Conservation (phyloP, 495 filamentous ascomycete genomes). For the Aspergillus sclerotioniger region DNA sequence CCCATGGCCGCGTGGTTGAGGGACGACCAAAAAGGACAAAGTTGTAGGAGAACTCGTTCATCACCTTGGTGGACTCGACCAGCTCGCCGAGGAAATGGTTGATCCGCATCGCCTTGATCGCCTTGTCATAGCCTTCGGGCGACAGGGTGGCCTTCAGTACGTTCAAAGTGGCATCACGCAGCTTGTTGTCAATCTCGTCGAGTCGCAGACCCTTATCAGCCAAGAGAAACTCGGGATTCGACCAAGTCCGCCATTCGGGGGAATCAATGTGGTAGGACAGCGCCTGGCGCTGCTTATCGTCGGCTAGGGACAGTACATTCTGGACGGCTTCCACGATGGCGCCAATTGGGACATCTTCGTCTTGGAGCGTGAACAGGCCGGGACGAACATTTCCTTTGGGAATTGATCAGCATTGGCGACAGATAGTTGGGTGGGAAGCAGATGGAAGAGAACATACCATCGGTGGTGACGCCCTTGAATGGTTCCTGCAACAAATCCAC, state of each 20-base stretch:
- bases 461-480: constrained; percentile 67
- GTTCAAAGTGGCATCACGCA: constrained; percentile 49
- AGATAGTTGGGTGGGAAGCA: not conserved
- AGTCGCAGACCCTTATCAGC: constrained; percentile 63
- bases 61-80: constrained; percentile 55
- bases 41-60: constrained; percentile 76
- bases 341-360: constrained; percentile 59
- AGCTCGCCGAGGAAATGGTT: constrained; percentile 77
- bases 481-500: constrained; percentile 62
- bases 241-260: constrained; percentile 71
- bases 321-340: constrained; percentile 51
- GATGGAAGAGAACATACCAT: constrained; percentile 48
- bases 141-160: constrained; percentile 60
- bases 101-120: constrained; percentile 66
- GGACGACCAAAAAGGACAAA: constrained; percentile 62
- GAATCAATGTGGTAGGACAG: constrained; percentile 63
- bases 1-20: constrained; percentile 57
- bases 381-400: constrained; percentile 50
- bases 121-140: constrained; percentile 68
- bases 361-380: constrained; percentile 56
- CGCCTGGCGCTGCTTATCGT: constrained; percentile 44
- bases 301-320: constrained; percentile 40
- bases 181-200: constrained; percentile 48
- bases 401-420: constrained; percentile 9
- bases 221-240: constrained; percentile 69